phyloP scores from a whole-genome alignment of 345 rosid genomes.

The Raphanus sativus region DNA sequence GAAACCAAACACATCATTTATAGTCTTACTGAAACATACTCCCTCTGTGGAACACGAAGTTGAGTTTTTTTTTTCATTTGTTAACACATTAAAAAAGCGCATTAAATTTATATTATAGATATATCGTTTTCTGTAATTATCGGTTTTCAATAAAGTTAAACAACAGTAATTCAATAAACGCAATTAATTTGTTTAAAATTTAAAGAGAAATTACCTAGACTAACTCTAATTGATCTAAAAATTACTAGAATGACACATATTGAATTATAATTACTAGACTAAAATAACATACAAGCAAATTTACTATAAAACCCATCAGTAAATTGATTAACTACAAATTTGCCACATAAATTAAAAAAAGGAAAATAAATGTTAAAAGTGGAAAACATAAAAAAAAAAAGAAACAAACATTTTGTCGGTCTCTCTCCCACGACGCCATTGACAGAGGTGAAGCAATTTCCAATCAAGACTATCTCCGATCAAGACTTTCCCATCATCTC shows the following conservation, averaged over 20 bases:
- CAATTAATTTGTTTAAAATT: too few species aligned
- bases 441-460: not conserved
- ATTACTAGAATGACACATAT: not conserved
- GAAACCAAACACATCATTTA: too few species aligned
- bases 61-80: too few species aligned
- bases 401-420: not conserved
- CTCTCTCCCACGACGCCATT: not conserved
- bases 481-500: not conserved
- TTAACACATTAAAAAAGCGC: too few species aligned
- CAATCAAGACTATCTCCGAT: not conserved
- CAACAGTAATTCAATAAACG: too few species aligned
- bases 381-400: not conserved
- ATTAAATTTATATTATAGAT: too few species aligned
- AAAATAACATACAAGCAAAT: not conserved
- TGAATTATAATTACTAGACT: not conserved
- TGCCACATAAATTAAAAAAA: too few species aligned
- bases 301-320: not conserved
- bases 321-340: not conserved
- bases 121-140: too few species aligned
- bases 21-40: too few species aligned
- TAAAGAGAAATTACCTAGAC: not conserved
- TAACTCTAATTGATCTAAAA: not conserved
- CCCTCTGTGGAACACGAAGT: too few species aligned
- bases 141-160: too few species aligned
- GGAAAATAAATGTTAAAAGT: too few species aligned